Evolutionary conservation across 768 basidiomycete genomes (phyloP).

Genomic region (Lentinus brumalis): DNA sequence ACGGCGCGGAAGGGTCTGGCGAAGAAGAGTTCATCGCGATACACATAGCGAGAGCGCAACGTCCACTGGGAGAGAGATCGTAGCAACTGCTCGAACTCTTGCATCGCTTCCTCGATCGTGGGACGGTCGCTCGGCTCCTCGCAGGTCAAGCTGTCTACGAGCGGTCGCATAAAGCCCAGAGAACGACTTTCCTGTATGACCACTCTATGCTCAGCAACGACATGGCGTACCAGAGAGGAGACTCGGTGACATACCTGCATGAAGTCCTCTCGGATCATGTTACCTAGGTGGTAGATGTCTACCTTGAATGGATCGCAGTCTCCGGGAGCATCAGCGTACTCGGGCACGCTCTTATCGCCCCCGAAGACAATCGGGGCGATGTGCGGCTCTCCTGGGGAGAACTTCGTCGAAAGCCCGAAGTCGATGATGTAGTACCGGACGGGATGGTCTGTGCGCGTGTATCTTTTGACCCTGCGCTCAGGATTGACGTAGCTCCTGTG

Average conservation of each 20-base stretch:
- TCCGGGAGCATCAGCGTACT: conserved; percentile 1
- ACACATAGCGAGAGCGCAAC: too few species aligned
- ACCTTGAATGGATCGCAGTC: neutral
- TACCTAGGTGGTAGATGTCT: too few species aligned
- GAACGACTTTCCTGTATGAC: neutral
- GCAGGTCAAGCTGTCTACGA: conserved; percentile 30
- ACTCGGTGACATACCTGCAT: neutral
- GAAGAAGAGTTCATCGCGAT: too few species aligned
- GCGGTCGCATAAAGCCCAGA: conserved; percentile 27
- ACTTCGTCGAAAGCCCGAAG: conserved; percentile 18
- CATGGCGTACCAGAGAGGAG: too few species aligned
- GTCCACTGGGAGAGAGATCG: neutral
- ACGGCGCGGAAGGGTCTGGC: too few species aligned
- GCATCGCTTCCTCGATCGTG: conserved; percentile 21
- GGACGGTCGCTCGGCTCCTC: conserved; percentile 30
- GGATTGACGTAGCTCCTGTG: neutral
- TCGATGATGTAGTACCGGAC: conserved; percentile 28
- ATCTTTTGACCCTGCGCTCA: neutral
- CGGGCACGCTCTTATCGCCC: conserved; percentile 1
- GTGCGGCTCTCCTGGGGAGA: neutral
- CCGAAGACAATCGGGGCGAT: conserved; percentile 22
- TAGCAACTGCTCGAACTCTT: conserved; percentile 10
- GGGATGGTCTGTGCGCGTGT: conserved; percentile 25
- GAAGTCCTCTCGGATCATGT: too few species aligned
- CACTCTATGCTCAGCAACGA: neutral